Evolutionary conservation across 2,329 filamentous ascomycete genomes (phyloP), one percentile per base, ranked within the genome.

Genomic region (Ascochyta viciae-villosae): DNA sequence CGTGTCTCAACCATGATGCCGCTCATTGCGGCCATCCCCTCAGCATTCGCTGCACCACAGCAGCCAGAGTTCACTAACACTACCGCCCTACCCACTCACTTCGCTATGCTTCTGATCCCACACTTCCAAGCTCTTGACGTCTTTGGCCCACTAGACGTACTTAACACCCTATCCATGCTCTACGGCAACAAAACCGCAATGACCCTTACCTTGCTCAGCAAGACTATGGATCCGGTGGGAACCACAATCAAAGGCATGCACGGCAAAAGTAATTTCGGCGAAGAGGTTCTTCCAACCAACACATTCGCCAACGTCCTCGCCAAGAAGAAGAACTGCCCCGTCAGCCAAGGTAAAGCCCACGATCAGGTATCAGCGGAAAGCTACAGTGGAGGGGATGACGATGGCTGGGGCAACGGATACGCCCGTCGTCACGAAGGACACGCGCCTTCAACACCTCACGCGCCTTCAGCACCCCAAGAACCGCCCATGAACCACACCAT

Each of bases 231-330:
- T 15, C 67, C 74, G 1, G 71, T 77, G 0, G 57, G 63, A 1
- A 63, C 64, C 9, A 57, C 60, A 1, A 62, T 74, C 54, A 58
- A 64, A 39, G 57, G 52, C 24, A 51, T 56, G 42, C 47, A 51
- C 26, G 54, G 51, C 12, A 34, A 33, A 8, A 57, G 60, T 24
- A 64, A 60, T 35, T 74, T 75, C 47, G 74, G 74, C 22, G 72
- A 82, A 57, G 61, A 62, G 23, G 65, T 81, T n/a, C 48, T 80
- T 3, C 80, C 81, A 1, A 83, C 82, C 1, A 77, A 78, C 63
- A 88, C 86, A 0, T 85, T 85, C 62, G 75, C 76, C 37, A 70
- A 79, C 4, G 76, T 80, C 3, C 78, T 83, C 1, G 71, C 38
- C 9, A 47, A 53, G n/a, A 37, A 38, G 34, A 41, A 48, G 16